phyloP scores from a whole-genome alignment of 75 land plant species.

The Isoetes taiwanensis region DNA sequence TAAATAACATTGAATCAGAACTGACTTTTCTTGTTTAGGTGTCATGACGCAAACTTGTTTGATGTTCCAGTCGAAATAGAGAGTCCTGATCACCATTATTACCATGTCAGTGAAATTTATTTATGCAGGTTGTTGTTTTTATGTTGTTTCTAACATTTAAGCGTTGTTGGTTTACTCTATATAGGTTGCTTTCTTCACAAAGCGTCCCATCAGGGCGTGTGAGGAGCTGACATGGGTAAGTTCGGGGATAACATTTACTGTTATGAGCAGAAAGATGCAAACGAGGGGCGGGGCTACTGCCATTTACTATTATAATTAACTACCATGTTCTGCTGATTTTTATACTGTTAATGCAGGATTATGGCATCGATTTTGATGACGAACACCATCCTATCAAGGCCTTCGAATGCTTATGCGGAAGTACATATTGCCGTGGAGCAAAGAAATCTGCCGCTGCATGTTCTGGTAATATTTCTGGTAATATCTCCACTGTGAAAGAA shows the following conservation, averaged over 20 bases:
- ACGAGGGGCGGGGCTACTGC: no score
- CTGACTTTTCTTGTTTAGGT: not conserved
- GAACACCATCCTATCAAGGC: constrained; percentile 1
- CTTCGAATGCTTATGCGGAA: not conserved
- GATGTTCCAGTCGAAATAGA: constrained; percentile 5
- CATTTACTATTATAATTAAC: constrained; percentile 48
- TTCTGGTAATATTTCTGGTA: no score
- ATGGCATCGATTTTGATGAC: not conserved
- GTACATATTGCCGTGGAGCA: constrained; percentile 18
- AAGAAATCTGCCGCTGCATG: no score
- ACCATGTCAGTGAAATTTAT: not conserved
- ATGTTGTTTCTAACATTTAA: not conserved
- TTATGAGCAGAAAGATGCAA: constrained; percentile 27
- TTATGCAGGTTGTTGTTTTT: not conserved
- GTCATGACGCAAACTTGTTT: not conserved
- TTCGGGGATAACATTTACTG: not conserved
- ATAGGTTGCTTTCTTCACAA: not conserved
- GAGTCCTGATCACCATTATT: not conserved
- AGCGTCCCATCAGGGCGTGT: not conserved
- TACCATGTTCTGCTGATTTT: constrained; percentile 52
- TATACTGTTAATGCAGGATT: constrained; percentile 49
- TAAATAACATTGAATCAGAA: not conserved
- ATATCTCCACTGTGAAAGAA: no score
- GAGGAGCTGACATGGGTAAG: constrained; percentile 7
- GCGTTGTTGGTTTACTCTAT: not conserved